Evolutionary conservation across 805 yeast genomes (phyloP).

Genomic region (Metschnikowia peoriensis): DNA sequence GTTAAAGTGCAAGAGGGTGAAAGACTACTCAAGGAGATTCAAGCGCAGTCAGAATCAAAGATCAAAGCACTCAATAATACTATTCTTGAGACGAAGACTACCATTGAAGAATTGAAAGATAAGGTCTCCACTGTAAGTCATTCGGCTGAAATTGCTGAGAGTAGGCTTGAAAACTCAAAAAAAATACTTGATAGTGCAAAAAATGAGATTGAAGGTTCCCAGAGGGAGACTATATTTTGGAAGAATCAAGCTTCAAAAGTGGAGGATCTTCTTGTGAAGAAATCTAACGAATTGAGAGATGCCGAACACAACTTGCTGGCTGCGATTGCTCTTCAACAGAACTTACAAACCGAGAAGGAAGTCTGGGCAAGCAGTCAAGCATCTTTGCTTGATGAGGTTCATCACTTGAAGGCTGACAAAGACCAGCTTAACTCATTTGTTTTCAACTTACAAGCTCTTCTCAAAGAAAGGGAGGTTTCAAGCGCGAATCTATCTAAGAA

Average conservation of each 20-base stretch:
- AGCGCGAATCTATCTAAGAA: constrained; percentile 50
- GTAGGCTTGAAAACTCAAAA: constrained; percentile 49
- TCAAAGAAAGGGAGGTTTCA: constrained; percentile 58
- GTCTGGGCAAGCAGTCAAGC: constrained; percentile 49
- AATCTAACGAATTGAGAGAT: constrained; percentile 53
- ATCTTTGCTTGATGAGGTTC: constrained; percentile 52
- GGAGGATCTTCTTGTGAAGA: constrained; percentile 30
- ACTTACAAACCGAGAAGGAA: constrained; percentile 53
- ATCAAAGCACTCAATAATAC: constrained; percentile 46
- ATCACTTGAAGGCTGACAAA: constrained; percentile 56
- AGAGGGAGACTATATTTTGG: constrained; percentile 37
- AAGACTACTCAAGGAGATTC: constrained; percentile 28
- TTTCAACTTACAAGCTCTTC: constrained; percentile 56
- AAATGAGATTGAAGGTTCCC: constrained; percentile 28
- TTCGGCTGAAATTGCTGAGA: constrained; percentile 48
- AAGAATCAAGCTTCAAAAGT: constrained; percentile 40
- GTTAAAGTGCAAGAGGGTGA: constrained; percentile 39
- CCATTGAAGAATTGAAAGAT: constrained; percentile 44
- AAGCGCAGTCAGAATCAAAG: constrained; percentile 42
- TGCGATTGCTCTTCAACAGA: constrained; percentile 44
- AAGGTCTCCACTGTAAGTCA: constrained; percentile 55
- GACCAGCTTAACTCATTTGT: constrained; percentile 55
- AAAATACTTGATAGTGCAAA: constrained; percentile 27
- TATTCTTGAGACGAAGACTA: constrained; percentile 25
- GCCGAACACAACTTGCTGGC: constrained; percentile 46